Conservation (phyloP, 306 rosid species). For the Astragalus membranaceus region DNA sequence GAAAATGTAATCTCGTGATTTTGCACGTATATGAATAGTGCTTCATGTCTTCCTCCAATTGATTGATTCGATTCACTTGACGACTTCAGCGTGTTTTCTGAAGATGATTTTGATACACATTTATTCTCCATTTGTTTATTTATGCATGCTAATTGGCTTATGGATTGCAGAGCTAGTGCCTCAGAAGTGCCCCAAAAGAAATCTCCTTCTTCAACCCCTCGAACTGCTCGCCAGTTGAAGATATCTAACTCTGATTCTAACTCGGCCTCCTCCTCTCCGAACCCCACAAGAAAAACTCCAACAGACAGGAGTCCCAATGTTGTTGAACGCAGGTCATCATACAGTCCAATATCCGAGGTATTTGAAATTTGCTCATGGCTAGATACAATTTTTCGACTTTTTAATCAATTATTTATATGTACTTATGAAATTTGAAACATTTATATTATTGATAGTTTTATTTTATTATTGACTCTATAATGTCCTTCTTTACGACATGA, state of each 20-base stretch:
- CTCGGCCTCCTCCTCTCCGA: slow-evolving; percentile 47
- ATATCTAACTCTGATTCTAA: slow-evolving; percentile 40
- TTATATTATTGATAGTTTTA: background rate
- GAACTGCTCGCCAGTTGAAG: slow-evolving; percentile 49
- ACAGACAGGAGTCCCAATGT: slow-evolving; percentile 62
- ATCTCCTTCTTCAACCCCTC: slow-evolving; percentile 54
- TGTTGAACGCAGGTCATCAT: slow-evolving; percentile 47
- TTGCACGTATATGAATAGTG: background rate
- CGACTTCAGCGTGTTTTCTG: too few species aligned
- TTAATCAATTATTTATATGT: too few species aligned
- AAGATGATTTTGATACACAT: background rate
- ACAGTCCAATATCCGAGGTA: slow-evolving; percentile 72
- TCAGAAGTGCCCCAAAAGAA: slow-evolving; percentile 59
- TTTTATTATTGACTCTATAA: background rate
- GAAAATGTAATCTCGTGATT: background rate
- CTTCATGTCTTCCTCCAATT: background rate
- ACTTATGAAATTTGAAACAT: background rate
- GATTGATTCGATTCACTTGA: too few species aligned
- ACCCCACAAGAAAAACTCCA: slow-evolving; percentile 35
- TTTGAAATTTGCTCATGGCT: background rate
- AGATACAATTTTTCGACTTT: too few species aligned
- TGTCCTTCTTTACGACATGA: background rate
- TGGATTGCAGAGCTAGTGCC: slow-evolving; percentile 39
- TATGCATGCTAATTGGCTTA: background rate
- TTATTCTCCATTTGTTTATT: background rate